Evolutionary conservation across 352 stramenopile genomes (phyloP).

Genomic region (Pythium grandisporangium): DNA sequence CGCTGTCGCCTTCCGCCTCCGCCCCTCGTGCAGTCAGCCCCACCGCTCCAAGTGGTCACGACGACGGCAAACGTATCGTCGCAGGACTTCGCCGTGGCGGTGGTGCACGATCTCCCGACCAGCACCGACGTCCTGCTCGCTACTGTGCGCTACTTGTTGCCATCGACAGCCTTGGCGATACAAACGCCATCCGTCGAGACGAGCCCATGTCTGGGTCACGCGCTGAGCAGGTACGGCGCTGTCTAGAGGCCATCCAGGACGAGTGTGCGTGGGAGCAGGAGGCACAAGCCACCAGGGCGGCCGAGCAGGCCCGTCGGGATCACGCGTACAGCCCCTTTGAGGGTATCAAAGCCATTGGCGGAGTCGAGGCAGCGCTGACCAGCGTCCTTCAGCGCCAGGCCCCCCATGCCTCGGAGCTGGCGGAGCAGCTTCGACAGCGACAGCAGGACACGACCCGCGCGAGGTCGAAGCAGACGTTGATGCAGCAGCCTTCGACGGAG

Average conservation of each 20-base stretch:
- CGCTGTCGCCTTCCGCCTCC: background rate
- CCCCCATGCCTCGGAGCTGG: conserved; percentile 13
- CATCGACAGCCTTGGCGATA: no score
- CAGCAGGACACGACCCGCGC: conserved; percentile 30
- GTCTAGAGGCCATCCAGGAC: conserved; percentile 22
- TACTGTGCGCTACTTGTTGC: no score
- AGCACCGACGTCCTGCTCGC: no score
- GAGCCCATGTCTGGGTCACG: no score
- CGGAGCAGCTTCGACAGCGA: conserved; percentile 33
- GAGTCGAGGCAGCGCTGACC: conserved; percentile 34
- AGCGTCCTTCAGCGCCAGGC: conserved; percentile 21
- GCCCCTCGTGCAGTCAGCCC: no score
- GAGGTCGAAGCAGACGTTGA: background rate
- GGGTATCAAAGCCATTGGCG: conserved; percentile 35
- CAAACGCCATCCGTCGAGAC: no score
- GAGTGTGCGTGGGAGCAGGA: conserved; percentile 26
- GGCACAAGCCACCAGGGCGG: conserved; percentile 6
- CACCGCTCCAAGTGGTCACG: no score
- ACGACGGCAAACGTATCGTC: no score
- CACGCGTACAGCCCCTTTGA: conserved; percentile 45
- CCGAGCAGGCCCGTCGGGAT: conserved; percentile 10
- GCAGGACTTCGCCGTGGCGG: no score
- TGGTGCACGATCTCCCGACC: no score
- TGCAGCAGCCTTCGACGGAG: background rate
- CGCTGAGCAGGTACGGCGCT: conserved; percentile 7